phyloP scores from a whole-genome alignment of 495 filamentous ascomycete species.

The Podospora anserina region DNA sequence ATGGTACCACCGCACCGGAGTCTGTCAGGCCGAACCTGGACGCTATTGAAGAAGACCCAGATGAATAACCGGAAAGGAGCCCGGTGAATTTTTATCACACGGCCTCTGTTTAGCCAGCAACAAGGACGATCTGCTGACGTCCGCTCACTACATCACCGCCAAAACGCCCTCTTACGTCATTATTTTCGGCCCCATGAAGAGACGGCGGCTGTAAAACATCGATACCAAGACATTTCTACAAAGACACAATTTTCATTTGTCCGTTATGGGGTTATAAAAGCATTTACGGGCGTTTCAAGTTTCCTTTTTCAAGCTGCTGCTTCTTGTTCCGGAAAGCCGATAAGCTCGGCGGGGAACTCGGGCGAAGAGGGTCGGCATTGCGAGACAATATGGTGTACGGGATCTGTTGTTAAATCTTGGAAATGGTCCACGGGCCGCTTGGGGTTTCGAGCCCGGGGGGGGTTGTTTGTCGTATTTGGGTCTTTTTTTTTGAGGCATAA shows the following conservation, averaged over 20 bases:
- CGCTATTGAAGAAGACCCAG: constrained; percentile 46
- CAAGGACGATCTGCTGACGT: neutral
- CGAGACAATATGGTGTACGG: neutral
- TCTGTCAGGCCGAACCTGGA: constrained; percentile 46
- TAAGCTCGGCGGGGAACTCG: neutral
- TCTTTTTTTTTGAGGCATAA: neutral
- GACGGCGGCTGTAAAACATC: neutral
- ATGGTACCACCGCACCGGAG: constrained; percentile 42
- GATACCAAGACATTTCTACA: neutral
- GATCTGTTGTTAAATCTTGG: neutral
- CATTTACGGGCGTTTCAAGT: constrained; percentile 32
- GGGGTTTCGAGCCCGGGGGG: neutral
- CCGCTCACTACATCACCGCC: neutral
- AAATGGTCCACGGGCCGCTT: neutral
- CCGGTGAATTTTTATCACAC: neutral
- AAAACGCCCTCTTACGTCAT: neutral
- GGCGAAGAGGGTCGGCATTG: neutral
- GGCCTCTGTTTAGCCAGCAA: neutral
- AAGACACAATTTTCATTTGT: constrained; percentile 19
- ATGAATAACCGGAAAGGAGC: constrained; percentile 27
- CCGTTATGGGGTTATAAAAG: constrained; percentile 19
- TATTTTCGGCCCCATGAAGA: neutral
- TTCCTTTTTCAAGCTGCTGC: constrained; percentile 8
- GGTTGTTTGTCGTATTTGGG: neutral
- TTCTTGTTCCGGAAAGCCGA: neutral